Conservation (phyloP, 495 filamentous ascomycete species). For the Aspergillus heteromorphus region DNA sequence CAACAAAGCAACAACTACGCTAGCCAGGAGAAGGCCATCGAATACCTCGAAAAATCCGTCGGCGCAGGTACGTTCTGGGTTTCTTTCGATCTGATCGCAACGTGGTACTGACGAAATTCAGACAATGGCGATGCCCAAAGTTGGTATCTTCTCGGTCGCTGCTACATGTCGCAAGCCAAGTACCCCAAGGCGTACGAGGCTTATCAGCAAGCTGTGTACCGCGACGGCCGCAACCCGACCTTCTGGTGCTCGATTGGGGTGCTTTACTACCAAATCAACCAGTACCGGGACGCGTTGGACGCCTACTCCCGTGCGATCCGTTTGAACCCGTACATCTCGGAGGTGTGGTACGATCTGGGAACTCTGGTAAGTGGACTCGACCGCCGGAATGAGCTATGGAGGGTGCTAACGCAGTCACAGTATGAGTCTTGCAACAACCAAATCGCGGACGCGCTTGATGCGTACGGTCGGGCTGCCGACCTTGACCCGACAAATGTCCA, state of each 20-base stretch:
- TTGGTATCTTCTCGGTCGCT: slow-evolving; percentile 96
- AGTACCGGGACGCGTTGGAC: slow-evolving; percentile 97
- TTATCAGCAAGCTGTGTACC: slow-evolving; percentile 98
- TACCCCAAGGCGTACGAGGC: slow-evolving; percentile 99
- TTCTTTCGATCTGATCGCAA: neutral
- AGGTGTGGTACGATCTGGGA: slow-evolving; percentile 98
- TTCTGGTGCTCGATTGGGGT: slow-evolving; percentile 99
- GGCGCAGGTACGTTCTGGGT: slow-evolving; percentile 64
- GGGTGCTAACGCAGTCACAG: slow-evolving; percentile 21
- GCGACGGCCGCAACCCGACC: slow-evolving; percentile 95
- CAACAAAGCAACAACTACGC: slow-evolving; percentile 84
- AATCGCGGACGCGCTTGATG: slow-evolving; percentile 91
- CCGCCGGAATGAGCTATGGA: neutral
- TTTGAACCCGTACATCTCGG: slow-evolving; percentile 96
- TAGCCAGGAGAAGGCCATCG: slow-evolving; percentile 93
- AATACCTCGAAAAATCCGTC: slow-evolving; percentile 96
- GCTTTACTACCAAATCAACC: slow-evolving; percentile 99
- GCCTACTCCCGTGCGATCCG: slow-evolving; percentile 97
- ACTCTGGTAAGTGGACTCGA: slow-evolving; percentile 73
- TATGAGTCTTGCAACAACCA: slow-evolving; percentile 99
- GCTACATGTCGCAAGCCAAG: slow-evolving; percentile 99
- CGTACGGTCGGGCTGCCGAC: slow-evolving; percentile 90
- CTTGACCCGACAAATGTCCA: slow-evolving; percentile 89
- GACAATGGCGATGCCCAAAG: slow-evolving; percentile 94
- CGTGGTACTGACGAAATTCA: slow-evolving; percentile 22